A percentile compares a stretch with the other conserved stretches of the same genome.
Conservation (phyloP, 768 basidiomycete genomes). For the Tylopilus sp. region DNA sequence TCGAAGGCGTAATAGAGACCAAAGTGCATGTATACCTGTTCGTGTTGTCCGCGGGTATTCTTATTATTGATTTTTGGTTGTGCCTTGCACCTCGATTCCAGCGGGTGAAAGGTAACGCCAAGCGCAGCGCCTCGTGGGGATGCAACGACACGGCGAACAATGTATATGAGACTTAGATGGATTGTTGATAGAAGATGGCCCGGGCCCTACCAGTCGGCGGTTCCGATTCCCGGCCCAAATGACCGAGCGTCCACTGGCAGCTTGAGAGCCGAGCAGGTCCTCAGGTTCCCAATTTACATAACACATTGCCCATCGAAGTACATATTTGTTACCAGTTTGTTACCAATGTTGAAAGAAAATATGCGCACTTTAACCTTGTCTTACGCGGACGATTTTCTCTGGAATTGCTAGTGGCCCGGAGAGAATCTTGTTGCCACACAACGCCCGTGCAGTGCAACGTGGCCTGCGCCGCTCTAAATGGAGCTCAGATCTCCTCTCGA, state of each 20-base stretch:
- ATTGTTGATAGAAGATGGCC: not conserved
- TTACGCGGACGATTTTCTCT: not conserved
- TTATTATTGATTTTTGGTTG: not conserved
- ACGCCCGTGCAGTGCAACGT: not conserved
- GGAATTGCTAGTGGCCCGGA: not conserved
- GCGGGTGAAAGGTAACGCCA: not conserved
- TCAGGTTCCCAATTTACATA: too few species aligned
- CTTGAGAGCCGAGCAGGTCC: too few species aligned
- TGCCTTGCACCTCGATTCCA: not conserved
- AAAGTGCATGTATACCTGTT: not conserved
- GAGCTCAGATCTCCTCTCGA: constrained; percentile 4
- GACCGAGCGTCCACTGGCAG: too few species aligned
- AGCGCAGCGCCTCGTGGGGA: not conserved
- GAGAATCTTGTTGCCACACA: not conserved
- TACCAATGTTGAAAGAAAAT: too few species aligned
- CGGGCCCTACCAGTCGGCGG: too few species aligned
- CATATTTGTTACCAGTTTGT: too few species aligned
- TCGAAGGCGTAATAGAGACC: not conserved
- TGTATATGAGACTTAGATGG: not conserved
- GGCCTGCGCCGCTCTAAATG: not conserved
- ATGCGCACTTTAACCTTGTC: not conserved
- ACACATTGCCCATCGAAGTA: too few species aligned
- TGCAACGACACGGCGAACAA: not conserved
- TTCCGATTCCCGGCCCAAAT: too few species aligned
- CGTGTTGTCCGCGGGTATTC: not conserved